Base-by-base conservation (phyloP, 169 alveolate genomes). In the Theileria parva region DNA sequence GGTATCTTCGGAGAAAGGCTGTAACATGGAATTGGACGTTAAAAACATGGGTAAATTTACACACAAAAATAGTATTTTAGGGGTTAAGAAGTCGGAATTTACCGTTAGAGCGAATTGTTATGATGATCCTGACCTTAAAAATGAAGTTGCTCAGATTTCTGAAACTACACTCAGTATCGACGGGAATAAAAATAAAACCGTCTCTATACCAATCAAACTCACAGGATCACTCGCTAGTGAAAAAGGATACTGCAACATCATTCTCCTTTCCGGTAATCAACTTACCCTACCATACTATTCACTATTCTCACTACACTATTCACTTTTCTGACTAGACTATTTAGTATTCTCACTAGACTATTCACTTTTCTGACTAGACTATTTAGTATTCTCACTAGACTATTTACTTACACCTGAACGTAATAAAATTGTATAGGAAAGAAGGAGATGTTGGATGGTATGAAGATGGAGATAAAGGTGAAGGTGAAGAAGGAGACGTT, bases 31-130 rank as follows among this genome's bases (percentile, higher is more conserved):
- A 13, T 23, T 77, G 3, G 63, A 23, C 7, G 77, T 78, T 65
- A 83, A 83, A 60, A 83, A 83, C 37, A 74, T 50, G 53, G 89
- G 89, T 17, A 37, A 34, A 27, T 39, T 64, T 63, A 17, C 12
- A 63, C 13, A 25, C 17, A 19, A 23, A 6, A 2, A 21, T 1
- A 2, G 7, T 63, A 7, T 27, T 63, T 28, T 21, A 63, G 71
- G 71, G 7, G 39, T 63, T 6, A 63, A 63, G 2, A 68, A 48
- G 37, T 78, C 88, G 0, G n/a, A 28, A 32, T 80, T 48, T 53
- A 64, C 74, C 60, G 72, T 70, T 39, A 60, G 83, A 17, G 74
- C 75, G 25, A 39, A 6, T 25, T 80, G 88, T 72, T 73, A 28
- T 32, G 78, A 63, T 27, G 59, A 21, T 4, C 63, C 51, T 13